Evolutionary conservation across 805 yeast genomes (phyloP).

Genomic region (Monosporozyma yasuniensis): DNA sequence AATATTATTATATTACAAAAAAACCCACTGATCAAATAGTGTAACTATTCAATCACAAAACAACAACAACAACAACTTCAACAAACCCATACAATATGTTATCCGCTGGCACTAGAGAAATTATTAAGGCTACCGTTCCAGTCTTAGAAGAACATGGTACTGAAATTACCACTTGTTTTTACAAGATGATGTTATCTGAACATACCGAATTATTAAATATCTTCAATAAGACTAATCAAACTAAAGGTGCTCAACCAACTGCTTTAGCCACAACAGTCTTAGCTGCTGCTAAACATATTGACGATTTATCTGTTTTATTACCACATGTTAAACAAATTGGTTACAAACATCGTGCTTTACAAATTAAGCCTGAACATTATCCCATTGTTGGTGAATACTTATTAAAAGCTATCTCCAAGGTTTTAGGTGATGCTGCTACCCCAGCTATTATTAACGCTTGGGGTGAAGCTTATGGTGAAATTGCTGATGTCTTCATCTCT

Average conservation of each 20-base stretch:
- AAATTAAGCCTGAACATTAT: conserved; percentile 55
- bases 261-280: conserved; percentile 55
- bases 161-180: conserved; percentile 45
- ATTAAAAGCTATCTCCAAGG: conserved; percentile 43
- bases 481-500: conserved; percentile 52
- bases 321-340: conserved; percentile 52
- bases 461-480: conserved; percentile 53
- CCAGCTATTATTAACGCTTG: conserved; percentile 52
- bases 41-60: background rate
- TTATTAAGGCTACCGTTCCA: conserved; percentile 45
- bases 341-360: conserved; percentile 57
- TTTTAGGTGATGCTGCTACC: conserved; percentile 55
- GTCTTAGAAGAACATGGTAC: conserved; percentile 48
- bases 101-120: conserved; percentile 28
- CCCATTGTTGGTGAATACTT: conserved; percentile 53
- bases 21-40: background rate
- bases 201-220: conserved; percentile 49
- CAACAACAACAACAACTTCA: background rate
- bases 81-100: conserved; percentile 6
- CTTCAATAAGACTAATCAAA: conserved; percentile 55
- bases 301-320: conserved; percentile 44
- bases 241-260: conserved; percentile 46
- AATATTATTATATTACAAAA: too few species aligned
- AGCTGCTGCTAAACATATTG: conserved; percentile 54
- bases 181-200: conserved; percentile 43